Percentiles rank a stretch among this genome's conserved stretches.
phyloP scores from a whole-genome alignment of 2,329 filamentous ascomycete species.

The Helicocarpus griseus region DNA sequence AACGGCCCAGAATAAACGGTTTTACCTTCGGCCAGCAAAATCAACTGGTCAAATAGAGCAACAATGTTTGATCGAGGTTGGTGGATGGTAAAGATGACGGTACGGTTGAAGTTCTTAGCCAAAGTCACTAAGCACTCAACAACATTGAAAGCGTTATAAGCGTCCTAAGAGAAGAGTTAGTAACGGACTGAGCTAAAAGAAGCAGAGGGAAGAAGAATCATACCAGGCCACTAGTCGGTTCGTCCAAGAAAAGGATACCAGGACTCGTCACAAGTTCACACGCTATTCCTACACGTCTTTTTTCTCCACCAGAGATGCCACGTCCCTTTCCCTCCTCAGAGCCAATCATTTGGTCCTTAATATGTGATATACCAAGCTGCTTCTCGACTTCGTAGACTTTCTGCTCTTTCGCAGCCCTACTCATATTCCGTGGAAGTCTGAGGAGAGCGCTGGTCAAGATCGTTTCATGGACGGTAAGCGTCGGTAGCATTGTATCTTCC shows the following conservation, averaged over 20 bases:
- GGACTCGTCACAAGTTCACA: constrained; percentile 96
- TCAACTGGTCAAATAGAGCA: constrained; percentile 86
- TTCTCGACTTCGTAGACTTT: constrained; percentile 87
- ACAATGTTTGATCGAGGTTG: constrained; percentile 98
- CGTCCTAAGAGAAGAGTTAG: constrained; percentile 45
- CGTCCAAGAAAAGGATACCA: constrained; percentile 92
- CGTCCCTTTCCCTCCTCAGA: constrained; percentile 91
- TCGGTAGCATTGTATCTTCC: constrained; percentile 93
- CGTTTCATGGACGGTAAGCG: constrained; percentile 93
- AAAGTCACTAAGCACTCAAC: constrained; percentile 90
- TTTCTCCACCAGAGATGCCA: constrained; percentile 94
- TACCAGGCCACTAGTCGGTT: constrained; percentile 85
- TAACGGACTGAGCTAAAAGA: constrained; percentile 49
- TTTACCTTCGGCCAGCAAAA: constrained; percentile 78
- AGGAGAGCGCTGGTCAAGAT: constrained; percentile 90
- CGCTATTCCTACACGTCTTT: constrained; percentile 89
- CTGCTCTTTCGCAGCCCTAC: constrained; percentile 75
- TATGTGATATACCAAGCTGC: constrained; percentile 88
- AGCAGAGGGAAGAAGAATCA: constrained; percentile 49
- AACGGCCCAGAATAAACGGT: constrained; percentile 93
- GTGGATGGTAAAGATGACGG: constrained; percentile 96
- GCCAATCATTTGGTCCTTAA: constrained; percentile 88
- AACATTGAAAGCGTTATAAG: constrained; percentile 97
- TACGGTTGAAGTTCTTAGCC: constrained; percentile 92
- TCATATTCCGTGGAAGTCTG: constrained; percentile 88